Evolutionary conservation across 139 green algal genomes (phyloP).

Genomic region (Coelastrella sp.): DNA sequence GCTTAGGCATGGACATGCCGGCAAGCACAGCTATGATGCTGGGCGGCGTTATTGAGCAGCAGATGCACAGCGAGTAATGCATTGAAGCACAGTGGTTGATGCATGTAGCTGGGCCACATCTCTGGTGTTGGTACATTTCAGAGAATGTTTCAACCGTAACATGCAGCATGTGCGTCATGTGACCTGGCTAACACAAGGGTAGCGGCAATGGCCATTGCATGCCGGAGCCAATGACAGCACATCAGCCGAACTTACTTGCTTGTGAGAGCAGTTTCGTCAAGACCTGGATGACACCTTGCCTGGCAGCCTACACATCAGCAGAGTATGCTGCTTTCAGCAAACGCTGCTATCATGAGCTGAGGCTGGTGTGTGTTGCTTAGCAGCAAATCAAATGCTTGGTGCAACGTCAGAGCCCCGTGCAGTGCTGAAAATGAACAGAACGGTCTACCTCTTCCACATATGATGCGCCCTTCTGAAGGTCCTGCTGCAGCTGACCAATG

Average conservation of each 20-base stretch:
- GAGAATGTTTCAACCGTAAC: too few species aligned
- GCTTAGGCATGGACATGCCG: too few species aligned
- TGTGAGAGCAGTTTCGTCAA: conserved; percentile 33
- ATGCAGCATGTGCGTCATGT: too few species aligned
- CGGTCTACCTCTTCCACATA: conserved; percentile 57
- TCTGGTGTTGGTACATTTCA: too few species aligned
- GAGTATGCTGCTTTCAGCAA: background rate
- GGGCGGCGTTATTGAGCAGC: too few species aligned
- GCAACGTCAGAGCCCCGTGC: background rate
- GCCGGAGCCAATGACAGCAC: background rate
- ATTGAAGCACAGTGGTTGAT: too few species aligned
- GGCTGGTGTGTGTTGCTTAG: background rate
- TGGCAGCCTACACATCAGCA: conserved; percentile 6
- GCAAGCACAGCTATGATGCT: too few species aligned
- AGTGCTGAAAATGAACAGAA: too few species aligned
- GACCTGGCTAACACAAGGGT: background rate
- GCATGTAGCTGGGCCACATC: too few species aligned
- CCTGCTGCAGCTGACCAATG: conserved; percentile 52
- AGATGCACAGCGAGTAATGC: too few species aligned
- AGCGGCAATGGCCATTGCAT: background rate
- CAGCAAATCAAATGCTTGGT: background rate
- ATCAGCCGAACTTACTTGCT: conserved; percentile 32
- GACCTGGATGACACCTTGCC: background rate
- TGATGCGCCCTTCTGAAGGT: conserved; percentile 39
- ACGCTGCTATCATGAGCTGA: background rate